A percentile compares a stretch with the other conserved stretches of the same genome.
phyloP scores from a whole-genome alignment of 1,284 basidiomycete genomes.

The Hymenochaete sp. region DNA sequence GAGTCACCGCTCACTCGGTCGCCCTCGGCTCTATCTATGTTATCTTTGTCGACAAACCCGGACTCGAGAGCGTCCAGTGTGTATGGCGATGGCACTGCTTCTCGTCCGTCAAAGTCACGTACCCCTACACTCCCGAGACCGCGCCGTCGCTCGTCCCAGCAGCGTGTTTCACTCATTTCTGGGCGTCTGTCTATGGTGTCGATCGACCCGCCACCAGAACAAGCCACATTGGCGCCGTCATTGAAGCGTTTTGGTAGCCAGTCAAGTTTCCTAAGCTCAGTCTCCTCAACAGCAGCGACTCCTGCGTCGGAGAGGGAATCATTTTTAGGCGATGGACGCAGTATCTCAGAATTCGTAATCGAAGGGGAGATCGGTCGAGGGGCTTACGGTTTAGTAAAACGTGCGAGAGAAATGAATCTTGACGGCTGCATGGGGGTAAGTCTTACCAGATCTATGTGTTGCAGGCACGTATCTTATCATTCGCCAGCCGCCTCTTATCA shows the following conservation, averaged over 20 bases:
- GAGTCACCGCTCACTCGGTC: conserved; percentile 11
- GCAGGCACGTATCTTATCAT: conserved; percentile 26
- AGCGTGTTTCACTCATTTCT: conserved; percentile 71
- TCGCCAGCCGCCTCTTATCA: conserved; percentile 64
- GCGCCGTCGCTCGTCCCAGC: conserved; percentile 68
- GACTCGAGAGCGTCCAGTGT: conserved; percentile 19
- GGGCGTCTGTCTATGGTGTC: conserved; percentile 68
- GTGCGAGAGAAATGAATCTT: conserved; percentile 68
- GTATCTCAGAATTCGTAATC: conserved; percentile 73
- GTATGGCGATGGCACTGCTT: conserved; percentile 27
- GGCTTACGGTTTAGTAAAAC: conserved; percentile 95
- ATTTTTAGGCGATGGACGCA: conserved; percentile 51
- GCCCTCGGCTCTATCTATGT: conserved; percentile 14
- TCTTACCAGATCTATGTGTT: not conserved
- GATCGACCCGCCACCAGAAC: conserved; percentile 55
- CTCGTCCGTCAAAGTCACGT: conserved; percentile 27
- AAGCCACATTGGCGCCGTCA: conserved; percentile 48
- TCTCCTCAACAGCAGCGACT: conserved; percentile 51
- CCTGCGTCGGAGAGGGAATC: conserved; percentile 40
- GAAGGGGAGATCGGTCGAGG: conserved; percentile 87
- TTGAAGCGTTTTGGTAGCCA: conserved; percentile 53
- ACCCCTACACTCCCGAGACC: conserved; percentile 48
- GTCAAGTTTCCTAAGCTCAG: conserved; percentile 51
- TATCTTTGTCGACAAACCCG: conserved; percentile 17
- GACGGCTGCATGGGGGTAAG: conserved; percentile 74